phyloP scores from a whole-genome alignment of 768 basidiomycete genomes.

The Phanerodontia chrysosporium region DNA sequence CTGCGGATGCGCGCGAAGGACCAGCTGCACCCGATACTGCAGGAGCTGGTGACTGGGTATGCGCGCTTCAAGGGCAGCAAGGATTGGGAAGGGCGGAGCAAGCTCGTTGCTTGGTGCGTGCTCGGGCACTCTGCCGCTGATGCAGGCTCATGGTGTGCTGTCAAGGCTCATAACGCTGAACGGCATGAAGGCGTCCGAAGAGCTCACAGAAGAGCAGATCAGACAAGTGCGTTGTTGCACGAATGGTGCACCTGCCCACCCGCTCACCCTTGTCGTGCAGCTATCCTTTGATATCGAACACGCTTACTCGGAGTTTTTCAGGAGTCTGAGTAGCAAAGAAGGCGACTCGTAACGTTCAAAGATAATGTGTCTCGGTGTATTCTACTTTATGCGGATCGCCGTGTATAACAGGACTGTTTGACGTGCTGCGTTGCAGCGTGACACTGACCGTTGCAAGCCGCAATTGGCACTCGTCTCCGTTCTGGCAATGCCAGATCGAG shows the following conservation, averaged over 20 bases:
- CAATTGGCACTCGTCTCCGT: neutral
- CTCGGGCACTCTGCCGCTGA: neutral
- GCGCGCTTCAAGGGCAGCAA: constrained; percentile 92
- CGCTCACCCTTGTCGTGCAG: constrained; percentile 33
- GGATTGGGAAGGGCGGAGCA: constrained; percentile 94
- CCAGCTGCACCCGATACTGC: constrained; percentile 89
- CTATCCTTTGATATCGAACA: constrained; percentile 96
- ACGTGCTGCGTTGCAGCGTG: too few species aligned
- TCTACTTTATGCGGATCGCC: neutral
- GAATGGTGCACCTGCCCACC: neutral
- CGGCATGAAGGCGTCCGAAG: constrained; percentile 94
- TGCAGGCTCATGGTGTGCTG: neutral
- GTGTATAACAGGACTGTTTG: neutral
- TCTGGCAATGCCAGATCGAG: neutral
- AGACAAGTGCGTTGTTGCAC: constrained; percentile 60
- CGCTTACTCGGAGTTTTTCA: constrained; percentile 91
- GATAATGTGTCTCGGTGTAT: neutral
- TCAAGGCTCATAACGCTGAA: constrained; percentile 98
- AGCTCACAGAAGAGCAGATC: constrained; percentile 92
- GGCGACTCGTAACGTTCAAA: constrained; percentile 10
- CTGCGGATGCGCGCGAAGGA: constrained; percentile 94
- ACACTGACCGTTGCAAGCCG: too few species aligned
- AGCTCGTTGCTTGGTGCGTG: constrained; percentile 86
- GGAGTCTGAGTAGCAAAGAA: constrained; percentile 54
- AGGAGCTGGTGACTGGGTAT: constrained; percentile 93